These are phyloP conservation scores for Starmerella stellata DNA, from an alignment of 805 yeast genomes.

Conservation along the genomic window DNA sequence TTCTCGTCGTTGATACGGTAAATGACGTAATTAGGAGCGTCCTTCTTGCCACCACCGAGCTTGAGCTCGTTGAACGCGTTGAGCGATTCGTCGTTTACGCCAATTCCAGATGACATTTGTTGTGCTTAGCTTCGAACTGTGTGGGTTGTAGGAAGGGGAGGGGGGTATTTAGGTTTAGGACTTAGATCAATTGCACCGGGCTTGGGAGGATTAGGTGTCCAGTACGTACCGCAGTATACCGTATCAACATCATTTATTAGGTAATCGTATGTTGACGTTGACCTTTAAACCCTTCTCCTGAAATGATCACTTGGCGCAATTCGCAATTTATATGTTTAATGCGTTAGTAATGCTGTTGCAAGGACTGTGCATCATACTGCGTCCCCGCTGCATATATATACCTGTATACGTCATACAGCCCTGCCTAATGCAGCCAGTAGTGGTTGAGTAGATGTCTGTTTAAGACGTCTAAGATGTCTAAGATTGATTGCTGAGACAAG, in stretches of 20 bases:
- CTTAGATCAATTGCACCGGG: background rate
- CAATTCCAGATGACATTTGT: slow-evolving; percentile 39
- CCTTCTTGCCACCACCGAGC: slow-evolving; percentile 57
- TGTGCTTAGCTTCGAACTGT: slow-evolving; percentile 1
- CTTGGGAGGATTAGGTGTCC: slow-evolving; percentile 1
- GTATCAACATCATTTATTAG: background rate
- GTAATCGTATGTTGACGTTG: no score
- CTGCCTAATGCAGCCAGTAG: no score
- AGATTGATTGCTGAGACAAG: no score
- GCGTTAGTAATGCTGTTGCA: no score
- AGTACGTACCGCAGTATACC: background rate
- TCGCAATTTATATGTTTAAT: no score
- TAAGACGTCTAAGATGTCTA: no score
- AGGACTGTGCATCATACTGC: no score
- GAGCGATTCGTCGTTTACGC: slow-evolving; percentile 78
- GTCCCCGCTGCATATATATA: no score
- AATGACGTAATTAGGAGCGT: slow-evolving; percentile 50
- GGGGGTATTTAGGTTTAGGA: background rate
- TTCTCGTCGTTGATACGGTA: slow-evolving; percentile 66
- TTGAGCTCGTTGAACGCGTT: slow-evolving; percentile 89
- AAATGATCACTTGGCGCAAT: no score
- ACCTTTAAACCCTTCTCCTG: no score
- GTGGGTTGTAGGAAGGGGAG: background rate
- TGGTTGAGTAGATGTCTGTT: no score
- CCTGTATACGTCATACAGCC: no score